These are phyloP conservation scores for Globisporangium cederbergense DNA, from an alignment of 352 stramenopile species.

Conservation along the genomic window DNA sequence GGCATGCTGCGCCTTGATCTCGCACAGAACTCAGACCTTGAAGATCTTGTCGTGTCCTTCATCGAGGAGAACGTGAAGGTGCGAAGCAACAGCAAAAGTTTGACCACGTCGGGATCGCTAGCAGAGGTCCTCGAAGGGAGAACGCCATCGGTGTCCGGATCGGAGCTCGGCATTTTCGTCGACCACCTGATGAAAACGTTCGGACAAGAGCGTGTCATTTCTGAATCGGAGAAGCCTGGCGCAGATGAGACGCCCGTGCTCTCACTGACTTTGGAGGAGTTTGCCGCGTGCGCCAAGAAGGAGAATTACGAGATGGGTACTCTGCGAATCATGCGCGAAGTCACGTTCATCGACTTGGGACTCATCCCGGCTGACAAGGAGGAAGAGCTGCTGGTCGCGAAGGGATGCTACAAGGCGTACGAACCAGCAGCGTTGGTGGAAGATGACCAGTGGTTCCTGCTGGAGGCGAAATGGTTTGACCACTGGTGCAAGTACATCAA, in stretches of 20 bases:
- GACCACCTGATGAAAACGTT: constrained; percentile 68
- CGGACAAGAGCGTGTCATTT: constrained; percentile 32
- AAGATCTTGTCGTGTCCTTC: constrained; percentile 56
- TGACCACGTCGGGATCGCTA: constrained; percentile 40
- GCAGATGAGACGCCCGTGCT: constrained; percentile 27
- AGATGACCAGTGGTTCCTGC: constrained; percentile 81
- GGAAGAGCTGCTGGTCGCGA: constrained; percentile 71
- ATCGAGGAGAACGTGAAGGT: constrained; percentile 58
- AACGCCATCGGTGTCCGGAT: constrained; percentile 72
- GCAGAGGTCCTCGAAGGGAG: constrained; percentile 51
- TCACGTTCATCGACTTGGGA: constrained; percentile 81
- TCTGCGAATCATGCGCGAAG: constrained; percentile 79
- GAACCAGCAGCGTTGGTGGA: constrained; percentile 64
- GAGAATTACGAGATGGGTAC: constrained; percentile 77
- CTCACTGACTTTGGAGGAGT: constrained; percentile 64
- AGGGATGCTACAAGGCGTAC: constrained; percentile 75
- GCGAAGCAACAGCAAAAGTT: constrained; percentile 42
- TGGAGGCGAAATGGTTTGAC: constrained; percentile 83
- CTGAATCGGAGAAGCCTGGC: constrained; percentile 21
- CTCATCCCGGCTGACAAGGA: constrained; percentile 70
- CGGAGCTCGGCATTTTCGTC: constrained; percentile 76
- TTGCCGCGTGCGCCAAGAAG: constrained; percentile 57
- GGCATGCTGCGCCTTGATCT: constrained; percentile 82
- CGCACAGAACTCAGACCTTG: constrained; percentile 68
- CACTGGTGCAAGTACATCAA: constrained; percentile 84